Base-by-base conservation (phyloP, 1,284 basidiomycete genomes). In the Xanthoconium separans region DNA sequence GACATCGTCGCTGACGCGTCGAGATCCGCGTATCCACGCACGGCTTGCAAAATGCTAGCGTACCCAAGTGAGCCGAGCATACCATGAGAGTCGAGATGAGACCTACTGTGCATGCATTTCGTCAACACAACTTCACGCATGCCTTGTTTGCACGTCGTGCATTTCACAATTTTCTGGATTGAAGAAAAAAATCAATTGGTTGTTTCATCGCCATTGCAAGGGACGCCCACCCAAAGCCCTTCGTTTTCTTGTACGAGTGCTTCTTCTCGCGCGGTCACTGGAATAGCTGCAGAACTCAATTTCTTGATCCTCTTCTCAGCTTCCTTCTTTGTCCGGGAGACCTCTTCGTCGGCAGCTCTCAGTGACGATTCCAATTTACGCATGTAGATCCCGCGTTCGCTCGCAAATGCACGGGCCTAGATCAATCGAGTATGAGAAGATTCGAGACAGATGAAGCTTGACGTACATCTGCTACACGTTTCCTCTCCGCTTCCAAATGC, bases 1-100 rank as follows among this genome's bases (percentile, higher is more conserved):
- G 96, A 72, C 96, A 99, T 73, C 98, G 98, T 45, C 96, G 87
- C 71, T 98, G 95, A 57, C 96, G 84, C 29, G 91, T 95, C 47
- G 89, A 77, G 62, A 99, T 84, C 36, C 97, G 86, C 27, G 87
- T 79, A 61, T 98, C 95, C 44, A 99, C 83, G 70, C 96, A 91
- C 22, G 80, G 74, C 69, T 89, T 89, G 77, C 95, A 98, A 73
- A 98, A 96, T 0, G 93, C 91, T 93, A 43, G 22, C 3, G 44
- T 27, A 30, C 16, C 15, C 24, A 29, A 6, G 6, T 55, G 22
- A 61, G 27, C 30, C 4, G 11, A 44, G 44, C n/a, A 58, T 22
- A 27, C 46, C 51, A 20, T 47, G n/a, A 52, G 33, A 31, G 34
- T 34, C 53, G 6, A 44, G 13, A 31, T 15, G 37, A 33, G 29